Percentiles rank a stretch among this genome's conserved stretches.
These are phyloP conservation scores for Limnomonas spitsbergensis DNA, from an alignment of 139 green algal genomes.

Conservation along the genomic window DNA sequence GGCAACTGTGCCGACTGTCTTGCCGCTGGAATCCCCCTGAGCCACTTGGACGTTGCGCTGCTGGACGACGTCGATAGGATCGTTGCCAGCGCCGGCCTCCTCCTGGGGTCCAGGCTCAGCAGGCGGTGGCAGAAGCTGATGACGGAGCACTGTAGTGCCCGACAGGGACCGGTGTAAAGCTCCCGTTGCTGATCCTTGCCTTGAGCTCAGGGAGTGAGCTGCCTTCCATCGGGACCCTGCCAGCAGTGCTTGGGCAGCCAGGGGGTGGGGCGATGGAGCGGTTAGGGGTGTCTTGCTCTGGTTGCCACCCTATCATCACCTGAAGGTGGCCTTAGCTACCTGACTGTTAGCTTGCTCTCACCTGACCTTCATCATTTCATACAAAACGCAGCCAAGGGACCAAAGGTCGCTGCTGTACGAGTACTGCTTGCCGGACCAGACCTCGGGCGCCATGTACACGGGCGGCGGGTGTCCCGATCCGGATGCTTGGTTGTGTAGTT, in stretches of 20 bases:
- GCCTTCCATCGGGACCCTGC: not conserved
- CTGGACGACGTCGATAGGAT: constrained; percentile 42
- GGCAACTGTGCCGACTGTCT: no score
- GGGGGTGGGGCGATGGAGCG: no score
- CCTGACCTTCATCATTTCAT: constrained; percentile 78
- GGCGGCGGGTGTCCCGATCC: constrained; percentile 80
- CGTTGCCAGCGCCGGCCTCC: constrained; percentile 37
- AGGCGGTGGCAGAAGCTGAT: constrained; percentile 48
- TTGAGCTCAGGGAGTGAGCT: constrained; percentile 57
- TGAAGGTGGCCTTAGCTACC: no score
- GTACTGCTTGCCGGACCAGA: constrained; percentile 75
- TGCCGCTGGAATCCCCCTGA: constrained; percentile 26
- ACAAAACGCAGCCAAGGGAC: constrained; percentile 76
- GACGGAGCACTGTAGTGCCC: constrained; percentile 55
- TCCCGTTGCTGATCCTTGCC: constrained; percentile 43
- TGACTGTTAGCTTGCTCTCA: not conserved
- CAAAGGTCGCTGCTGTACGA: constrained; percentile 73
- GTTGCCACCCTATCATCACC: no score
- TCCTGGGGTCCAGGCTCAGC: constrained; percentile 50
- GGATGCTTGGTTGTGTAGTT: constrained; percentile 63
- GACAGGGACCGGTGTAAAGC: constrained; percentile 43
- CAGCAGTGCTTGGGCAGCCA: no score
- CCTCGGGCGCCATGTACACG: constrained; percentile 80
- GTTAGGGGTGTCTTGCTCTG: no score
- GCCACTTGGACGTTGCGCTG: constrained; percentile 29